These are phyloP conservation scores for Begonia peltatifolia DNA, from an alignment of 306 rosid genomes.

Conservation along the genomic window DNA sequence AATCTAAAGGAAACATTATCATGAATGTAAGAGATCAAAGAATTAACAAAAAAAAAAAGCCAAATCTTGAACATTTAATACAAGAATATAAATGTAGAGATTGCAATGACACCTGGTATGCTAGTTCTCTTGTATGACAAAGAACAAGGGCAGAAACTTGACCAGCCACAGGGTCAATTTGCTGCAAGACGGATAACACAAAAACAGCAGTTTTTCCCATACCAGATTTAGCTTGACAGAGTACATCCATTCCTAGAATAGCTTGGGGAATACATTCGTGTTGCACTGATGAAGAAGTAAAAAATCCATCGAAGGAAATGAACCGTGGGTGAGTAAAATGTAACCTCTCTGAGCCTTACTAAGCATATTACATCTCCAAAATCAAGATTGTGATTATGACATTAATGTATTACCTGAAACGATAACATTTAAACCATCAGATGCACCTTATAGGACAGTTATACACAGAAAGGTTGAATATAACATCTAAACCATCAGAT, in stretches of 20 bases:
- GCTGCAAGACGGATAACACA: constrained; percentile 88
- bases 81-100: not conserved
- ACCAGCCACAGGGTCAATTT: constrained; percentile 91
- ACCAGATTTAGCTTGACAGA: constrained; percentile 98
- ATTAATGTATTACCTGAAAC: constrained; percentile 71
- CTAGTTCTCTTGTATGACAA: constrained; percentile 92
- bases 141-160: constrained; percentile 93
- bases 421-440: not conserved
- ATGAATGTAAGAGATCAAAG: constrained; percentile 5
- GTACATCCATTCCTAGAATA: constrained; percentile 95
- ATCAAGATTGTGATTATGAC: constrained; percentile 26
- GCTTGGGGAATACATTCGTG: constrained; percentile 99
- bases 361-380: constrained; percentile 51
- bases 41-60: not conserved
- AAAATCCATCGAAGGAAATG: constrained; percentile 54
- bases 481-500: not conserved
- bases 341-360: constrained; percentile 53
- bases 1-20: constrained; percentile 27
- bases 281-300: constrained; percentile 94
- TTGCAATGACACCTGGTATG: constrained; percentile 58
- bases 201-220: constrained; percentile 99
- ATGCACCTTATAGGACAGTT: no score
- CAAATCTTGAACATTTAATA: not conserved
- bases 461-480: no score
- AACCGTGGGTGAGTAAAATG: constrained; percentile 65